Evolutionary conservation across 139 green algal genomes (phyloP).

Genomic region (Auxenochlorella pyrenoidosa): DNA sequence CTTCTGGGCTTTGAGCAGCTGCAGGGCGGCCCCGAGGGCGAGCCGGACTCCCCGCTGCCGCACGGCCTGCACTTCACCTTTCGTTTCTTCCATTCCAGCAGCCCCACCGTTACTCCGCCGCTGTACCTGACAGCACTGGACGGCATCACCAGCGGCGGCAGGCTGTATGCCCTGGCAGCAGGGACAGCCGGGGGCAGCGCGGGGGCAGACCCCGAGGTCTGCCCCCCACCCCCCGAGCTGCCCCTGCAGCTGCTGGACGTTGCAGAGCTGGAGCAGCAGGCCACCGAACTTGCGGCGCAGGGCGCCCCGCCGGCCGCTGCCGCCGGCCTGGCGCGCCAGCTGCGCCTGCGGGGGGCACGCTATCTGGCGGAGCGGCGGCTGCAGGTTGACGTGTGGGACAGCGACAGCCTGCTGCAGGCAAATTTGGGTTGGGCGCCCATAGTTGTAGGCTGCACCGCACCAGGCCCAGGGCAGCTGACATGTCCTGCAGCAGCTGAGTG

Average conservation of each 20-base stretch:
- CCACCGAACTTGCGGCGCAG: background rate
- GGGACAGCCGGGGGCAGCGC: background rate
- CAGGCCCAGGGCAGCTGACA: too few species aligned
- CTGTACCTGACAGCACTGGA: background rate
- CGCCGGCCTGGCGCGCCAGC: constrained; percentile 7
- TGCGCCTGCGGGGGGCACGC: constrained; percentile 1
- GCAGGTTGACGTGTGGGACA: constrained; percentile 40
- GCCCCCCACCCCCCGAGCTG: background rate
- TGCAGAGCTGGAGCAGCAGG: constrained; percentile 11
- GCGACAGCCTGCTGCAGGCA: constrained; percentile 21
- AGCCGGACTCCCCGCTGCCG: background rate
- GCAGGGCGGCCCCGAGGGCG: background rate
- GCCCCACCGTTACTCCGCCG: constrained; percentile 5
- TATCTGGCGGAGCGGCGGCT: constrained; percentile 17
- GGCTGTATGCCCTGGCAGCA: constrained; percentile 34
- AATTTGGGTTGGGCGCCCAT: too few species aligned
- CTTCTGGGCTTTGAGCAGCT: constrained; percentile 16
- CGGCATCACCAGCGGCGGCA: background rate
- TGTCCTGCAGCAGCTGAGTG: too few species aligned
- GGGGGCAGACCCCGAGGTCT: too few species aligned
- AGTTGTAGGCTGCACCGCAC: too few species aligned
- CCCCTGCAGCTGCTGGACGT: constrained; percentile 25
- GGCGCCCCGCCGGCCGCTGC: background rate
- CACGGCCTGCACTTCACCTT: constrained; percentile 8
- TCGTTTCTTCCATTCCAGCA: background rate